Base-by-base conservation (phyloP, 1,284 basidiomycete genomes). In the Mycocalia duriaeana region DNA sequence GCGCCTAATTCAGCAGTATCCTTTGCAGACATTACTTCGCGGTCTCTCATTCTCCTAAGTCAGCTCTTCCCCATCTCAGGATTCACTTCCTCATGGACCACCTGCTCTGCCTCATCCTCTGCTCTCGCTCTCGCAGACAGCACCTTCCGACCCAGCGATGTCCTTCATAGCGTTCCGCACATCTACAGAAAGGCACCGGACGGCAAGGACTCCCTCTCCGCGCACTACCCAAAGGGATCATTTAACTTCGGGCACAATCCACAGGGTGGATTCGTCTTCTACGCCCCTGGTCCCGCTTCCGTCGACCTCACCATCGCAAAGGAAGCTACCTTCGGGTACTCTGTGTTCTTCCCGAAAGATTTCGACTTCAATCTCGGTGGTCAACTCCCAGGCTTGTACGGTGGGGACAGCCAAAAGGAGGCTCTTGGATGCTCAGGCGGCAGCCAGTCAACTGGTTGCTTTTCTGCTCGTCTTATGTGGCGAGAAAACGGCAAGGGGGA, bases 181-280 rank as follows among this genome's bases (percentile, higher is more conserved):
- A 59, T 60, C 43, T 75, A 72, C 56, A 64, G 67, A 42, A 48
- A 57, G 31, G 73, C 73, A 2, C 73, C 72, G 24, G 75, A 78
- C 46, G 73, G 76, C 56, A 72, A 71, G 63, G 48, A 53, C 43
- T 61, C 72, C 5, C 72, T 83, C 57, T 73, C 75, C 56, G 70
- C 81, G 3, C 70, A 75, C 54, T 82, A 77, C 58, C 79, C 81
- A 18, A 60, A 74, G 54, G 73, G 76, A 41, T 82, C 81, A 19
- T 75, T 77, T 64, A 79, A 73, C 44, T 78, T 77, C 45, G 65
- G 62, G 5, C 64, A 70, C 50, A 42, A 61, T 13, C 79, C 78
- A 16, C 66, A 70, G 49, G 81, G 81, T 40, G 81, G 81, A 6
- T 62, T 81, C 22, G 79, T 81, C 41, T 83, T 82, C 68, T 83